Conservation (phyloP, 306 rosid species). For the Castanea crenata region DNA sequence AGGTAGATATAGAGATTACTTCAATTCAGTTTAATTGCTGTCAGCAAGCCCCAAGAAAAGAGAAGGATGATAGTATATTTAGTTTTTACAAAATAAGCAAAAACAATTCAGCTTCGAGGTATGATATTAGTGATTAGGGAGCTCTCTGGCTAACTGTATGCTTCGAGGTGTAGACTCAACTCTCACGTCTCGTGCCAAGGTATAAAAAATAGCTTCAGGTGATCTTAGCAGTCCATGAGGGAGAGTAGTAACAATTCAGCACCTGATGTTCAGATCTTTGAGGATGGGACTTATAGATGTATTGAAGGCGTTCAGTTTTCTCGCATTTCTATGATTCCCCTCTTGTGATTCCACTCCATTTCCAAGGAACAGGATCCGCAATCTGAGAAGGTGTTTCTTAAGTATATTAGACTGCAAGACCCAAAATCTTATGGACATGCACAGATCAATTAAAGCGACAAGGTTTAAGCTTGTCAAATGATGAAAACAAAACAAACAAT, state of each 20-base stretch:
- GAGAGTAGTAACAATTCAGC: conserved; percentile 78
- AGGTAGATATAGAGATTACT: no score
- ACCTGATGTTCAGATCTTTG: conserved; percentile 78
- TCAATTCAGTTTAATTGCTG: no score
- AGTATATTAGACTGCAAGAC: conserved; percentile 71
- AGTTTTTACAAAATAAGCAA: no score
- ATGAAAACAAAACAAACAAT: conserved; percentile 32
- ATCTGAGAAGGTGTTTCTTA: conserved; percentile 63
- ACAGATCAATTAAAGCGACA: conserved; percentile 55
- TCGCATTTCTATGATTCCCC: conserved; percentile 78
- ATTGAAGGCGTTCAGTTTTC: conserved; percentile 75
- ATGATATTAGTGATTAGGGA: conserved; percentile 58
- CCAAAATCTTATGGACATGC: conserved; percentile 72
- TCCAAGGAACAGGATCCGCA: conserved; percentile 80
- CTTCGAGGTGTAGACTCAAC: conserved; percentile 84
- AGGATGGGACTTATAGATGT: no score
- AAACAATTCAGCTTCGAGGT: no score
- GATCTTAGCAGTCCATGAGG: conserved; percentile 80
- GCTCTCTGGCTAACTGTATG: conserved; percentile 86
- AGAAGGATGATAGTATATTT: no score
- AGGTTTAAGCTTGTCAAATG: conserved; percentile 49
- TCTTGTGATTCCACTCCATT: conserved; percentile 93
- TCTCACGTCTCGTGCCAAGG: conserved; percentile 70
- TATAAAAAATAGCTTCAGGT: conserved; percentile 75
- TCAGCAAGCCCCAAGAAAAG: no score